These are phyloP conservation scores for Obba rivulosa DNA, from an alignment of 768 basidiomycete genomes.

Conservation along the genomic window DNA sequence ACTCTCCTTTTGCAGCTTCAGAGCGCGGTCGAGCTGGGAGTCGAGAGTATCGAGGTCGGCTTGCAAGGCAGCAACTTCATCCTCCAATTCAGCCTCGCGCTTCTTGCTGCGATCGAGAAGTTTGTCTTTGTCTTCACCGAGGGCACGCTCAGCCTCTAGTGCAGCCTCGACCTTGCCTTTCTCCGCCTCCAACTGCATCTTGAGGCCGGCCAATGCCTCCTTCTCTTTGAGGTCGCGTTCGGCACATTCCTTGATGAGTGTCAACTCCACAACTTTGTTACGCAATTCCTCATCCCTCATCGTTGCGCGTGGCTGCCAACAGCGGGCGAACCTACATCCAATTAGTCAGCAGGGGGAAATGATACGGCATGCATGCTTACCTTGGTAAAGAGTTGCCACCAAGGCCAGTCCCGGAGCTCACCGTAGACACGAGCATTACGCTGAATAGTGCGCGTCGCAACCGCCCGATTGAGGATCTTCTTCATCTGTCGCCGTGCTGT, in stretches of 20 bases:
- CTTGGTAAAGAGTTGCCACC: conserved; percentile 99
- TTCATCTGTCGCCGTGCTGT: conserved; percentile 86
- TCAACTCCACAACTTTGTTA: conserved; percentile 80
- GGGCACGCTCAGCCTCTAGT: conserved; percentile 74
- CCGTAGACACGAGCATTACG: conserved; percentile 90
- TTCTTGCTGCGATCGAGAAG: conserved; percentile 80
- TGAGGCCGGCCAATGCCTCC: conserved; percentile 71
- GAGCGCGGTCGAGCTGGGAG: conserved; percentile 76
- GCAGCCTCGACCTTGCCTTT: conserved; percentile 79
- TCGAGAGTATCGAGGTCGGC: conserved; percentile 80
- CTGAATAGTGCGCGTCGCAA: conserved; percentile 89
- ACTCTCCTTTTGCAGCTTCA: conserved; percentile 71
- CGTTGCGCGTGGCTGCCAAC: conserved; percentile 66
- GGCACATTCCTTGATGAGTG: conserved; percentile 74
- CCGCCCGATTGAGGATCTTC: conserved; percentile 90
- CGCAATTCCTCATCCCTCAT: conserved; percentile 88
- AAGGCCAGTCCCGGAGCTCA: conserved; percentile 91
- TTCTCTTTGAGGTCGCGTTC: conserved; percentile 83
- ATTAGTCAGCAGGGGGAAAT: neutral
- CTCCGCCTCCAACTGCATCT: conserved; percentile 78
- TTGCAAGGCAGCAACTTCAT: conserved; percentile 77
- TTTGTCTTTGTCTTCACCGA: conserved; percentile 78
- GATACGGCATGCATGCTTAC: conserved; percentile 27
- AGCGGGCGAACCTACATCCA: conserved; percentile 73
- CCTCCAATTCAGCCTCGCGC: conserved; percentile 80